Evolutionary conservation across 1,139 yeast species (phyloP), one percentile per base, ranked within the genome.

Genomic region (Trichomonascaceae sp.): DNA sequence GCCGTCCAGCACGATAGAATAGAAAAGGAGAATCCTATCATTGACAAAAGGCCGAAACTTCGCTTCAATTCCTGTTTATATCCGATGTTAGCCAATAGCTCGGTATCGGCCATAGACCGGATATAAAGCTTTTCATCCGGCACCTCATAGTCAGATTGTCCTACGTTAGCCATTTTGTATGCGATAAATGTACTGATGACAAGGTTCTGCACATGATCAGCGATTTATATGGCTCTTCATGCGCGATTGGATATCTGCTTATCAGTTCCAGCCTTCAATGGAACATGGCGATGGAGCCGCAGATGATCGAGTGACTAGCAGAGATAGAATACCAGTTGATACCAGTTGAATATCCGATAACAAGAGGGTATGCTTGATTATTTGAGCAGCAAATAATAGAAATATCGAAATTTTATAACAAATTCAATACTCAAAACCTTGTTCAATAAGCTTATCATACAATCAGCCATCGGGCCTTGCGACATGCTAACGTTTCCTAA

Each of bases 1-100:
- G 73, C 74, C n/a, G 72, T 66, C 64, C 73, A 66, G 46, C 74
- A 70, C 12, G 74, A 70, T 51, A 72, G 63, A 39, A 70, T 66
- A 41, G 70, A 68, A 47, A 71, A 68, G 17, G 73, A 70, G 55
- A 71, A 70, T 1, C 74, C 74, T 19, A 70, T 63, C 56, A 72
- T 65, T 13, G 73, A 66, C 57, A 65, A 56, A 47, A 70, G 63
- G n/a, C 71, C 66, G 60, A 68, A 70, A 48, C 66, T 63, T 53
- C 75, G 66, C 48, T 66, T 64, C 45, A 72, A 63, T 58, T 71
- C 75, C 55, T 69, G 74, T 57, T 70, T 70, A 58, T 72, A 71
- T 30, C 75, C 75, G 39, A 72, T 61, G 55, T 66, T 61, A 49
- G 64, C 70, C 45, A 69, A 59, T 47, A 57, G 57, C 27, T 55